phyloP scores from a whole-genome alignment of 1,284 basidiomycete genomes.

The Fereydounia khargensis region DNA sequence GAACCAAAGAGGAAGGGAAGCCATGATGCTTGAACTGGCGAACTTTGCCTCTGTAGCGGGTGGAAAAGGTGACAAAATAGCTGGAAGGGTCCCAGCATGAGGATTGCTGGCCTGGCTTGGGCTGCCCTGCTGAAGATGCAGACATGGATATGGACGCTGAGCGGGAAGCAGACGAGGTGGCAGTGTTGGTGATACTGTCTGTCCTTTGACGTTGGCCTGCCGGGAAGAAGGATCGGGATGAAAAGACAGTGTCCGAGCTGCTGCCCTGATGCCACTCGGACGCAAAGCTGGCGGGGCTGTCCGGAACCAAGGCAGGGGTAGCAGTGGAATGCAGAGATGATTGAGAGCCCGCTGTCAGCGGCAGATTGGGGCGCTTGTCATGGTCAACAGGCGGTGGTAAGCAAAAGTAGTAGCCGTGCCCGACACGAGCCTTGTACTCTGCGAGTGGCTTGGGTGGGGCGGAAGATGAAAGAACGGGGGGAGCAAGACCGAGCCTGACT shows the following conservation, averaged over 20 bases:
- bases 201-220: too few relatives aligned
- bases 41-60: slow-evolving; percentile 23
- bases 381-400: slow-evolving; percentile 16
- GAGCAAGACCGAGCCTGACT: slow-evolving; percentile 35
- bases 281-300: too few relatives aligned
- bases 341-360: too few relatives aligned
- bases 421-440: slow-evolving; percentile 21
- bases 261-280: too few relatives aligned
- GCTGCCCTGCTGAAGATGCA: neutral
- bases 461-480: slow-evolving; percentile 21
- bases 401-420: slow-evolving; percentile 39
- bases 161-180: too few relatives aligned
- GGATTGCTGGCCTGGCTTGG: neutral
- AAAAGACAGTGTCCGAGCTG: too few relatives aligned
- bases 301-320: neutral
- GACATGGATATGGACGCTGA: neutral
- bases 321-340: too few relatives aligned
- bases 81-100: slow-evolving; percentile 27
- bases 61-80: slow-evolving; percentile 18
- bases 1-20: slow-evolving; percentile 24
- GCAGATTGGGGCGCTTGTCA: neutral
- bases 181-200: too few relatives aligned
- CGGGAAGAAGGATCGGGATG: too few relatives aligned
- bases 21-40: slow-evolving; percentile 23
- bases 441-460: slow-evolving; percentile 5